Conservation (phyloP, 164 flowering plant species). For the Tetrastigma voinierianum region DNA sequence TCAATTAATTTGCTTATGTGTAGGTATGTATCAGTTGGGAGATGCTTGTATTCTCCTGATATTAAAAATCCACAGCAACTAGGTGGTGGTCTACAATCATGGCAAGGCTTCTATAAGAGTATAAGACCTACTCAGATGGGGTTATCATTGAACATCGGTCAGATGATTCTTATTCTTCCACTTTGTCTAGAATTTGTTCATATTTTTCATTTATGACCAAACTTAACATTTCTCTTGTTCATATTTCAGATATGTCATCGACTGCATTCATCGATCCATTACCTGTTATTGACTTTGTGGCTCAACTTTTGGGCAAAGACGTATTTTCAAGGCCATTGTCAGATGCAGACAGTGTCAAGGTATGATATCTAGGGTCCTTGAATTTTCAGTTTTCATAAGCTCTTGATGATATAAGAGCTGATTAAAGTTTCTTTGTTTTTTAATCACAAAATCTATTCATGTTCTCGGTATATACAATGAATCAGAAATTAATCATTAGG, state of each 20-base stretch:
- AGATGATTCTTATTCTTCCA: not conserved
- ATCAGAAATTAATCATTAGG: not conserved
- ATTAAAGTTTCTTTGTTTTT: no score
- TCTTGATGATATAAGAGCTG: no score
- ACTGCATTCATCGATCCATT: conserved; percentile 77
- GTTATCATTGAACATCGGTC: conserved; percentile 75
- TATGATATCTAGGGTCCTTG: conserved; percentile 9
- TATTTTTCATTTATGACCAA: not conserved
- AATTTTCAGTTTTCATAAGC: no score
- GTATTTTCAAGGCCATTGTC: conserved; percentile 54
- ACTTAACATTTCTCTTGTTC: not conserved
- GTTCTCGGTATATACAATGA: no score
- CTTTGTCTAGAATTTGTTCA: not conserved
- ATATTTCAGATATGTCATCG: conserved; percentile 55
- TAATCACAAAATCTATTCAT: no score
- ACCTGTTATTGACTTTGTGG: conserved; percentile 73
- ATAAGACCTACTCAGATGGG: conserved; percentile 83
- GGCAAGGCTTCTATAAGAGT: conserved; percentile 85
- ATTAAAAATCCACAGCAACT: conserved; percentile 40
- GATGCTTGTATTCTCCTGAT: conserved; percentile 54
- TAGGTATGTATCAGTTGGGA: conserved; percentile 50
- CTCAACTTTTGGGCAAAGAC: conserved; percentile 51
- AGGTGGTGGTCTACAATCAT: conserved; percentile 61
- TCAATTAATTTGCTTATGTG: not conserved
- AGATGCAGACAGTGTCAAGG: conserved; percentile 76